Evolutionary conservation across 139 green algal species (phyloP).

Genomic region (Chlamydomonas schloesseri): DNA sequence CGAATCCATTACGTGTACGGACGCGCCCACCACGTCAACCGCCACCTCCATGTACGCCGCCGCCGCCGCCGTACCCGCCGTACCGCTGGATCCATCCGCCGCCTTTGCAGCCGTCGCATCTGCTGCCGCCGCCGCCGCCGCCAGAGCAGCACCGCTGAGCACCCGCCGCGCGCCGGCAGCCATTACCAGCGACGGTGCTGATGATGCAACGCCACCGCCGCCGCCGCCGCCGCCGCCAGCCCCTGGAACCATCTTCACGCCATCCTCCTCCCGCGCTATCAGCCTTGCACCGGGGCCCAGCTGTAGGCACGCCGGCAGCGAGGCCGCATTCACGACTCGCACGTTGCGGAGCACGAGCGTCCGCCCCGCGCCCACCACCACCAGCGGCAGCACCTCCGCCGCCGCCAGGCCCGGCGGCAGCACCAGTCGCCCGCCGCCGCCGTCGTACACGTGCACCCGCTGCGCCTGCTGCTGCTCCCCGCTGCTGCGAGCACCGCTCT

Average conservation of each 20-base stretch:
- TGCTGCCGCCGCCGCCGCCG: too few species aligned
- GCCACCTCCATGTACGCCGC: constrained; percentile 19
- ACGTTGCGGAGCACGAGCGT: constrained; percentile 88
- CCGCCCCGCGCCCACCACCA: constrained; percentile 81
- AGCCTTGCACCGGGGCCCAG: constrained; percentile 71
- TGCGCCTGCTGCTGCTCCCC: too few species aligned
- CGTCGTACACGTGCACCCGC: constrained; percentile 74
- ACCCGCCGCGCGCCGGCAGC: too few species aligned
- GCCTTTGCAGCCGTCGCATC: too few species aligned
- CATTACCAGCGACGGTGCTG: too few species aligned
- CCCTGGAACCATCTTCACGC: constrained; percentile 12
- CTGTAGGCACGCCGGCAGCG: constrained; percentile 74
- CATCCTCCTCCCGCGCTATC: constrained; percentile 53
- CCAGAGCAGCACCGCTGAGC: too few species aligned
- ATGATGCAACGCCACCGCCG: too few species aligned
- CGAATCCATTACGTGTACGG: constrained; percentile 23
- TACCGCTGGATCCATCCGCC: too few species aligned
- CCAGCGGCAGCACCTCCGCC: constrained; percentile 80
- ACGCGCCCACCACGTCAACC: constrained; percentile 30
- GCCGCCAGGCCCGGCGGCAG: constrained; percentile 65
- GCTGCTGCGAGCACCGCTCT: too few species aligned
- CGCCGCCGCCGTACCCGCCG: background rate
- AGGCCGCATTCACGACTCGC: constrained; percentile 72
- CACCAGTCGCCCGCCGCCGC: constrained; percentile 68
- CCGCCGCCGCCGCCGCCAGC: background rate